Base-by-base conservation (phyloP, 2,329 filamentous ascomycete genomes). In the Raffaelea albimanens region DNA sequence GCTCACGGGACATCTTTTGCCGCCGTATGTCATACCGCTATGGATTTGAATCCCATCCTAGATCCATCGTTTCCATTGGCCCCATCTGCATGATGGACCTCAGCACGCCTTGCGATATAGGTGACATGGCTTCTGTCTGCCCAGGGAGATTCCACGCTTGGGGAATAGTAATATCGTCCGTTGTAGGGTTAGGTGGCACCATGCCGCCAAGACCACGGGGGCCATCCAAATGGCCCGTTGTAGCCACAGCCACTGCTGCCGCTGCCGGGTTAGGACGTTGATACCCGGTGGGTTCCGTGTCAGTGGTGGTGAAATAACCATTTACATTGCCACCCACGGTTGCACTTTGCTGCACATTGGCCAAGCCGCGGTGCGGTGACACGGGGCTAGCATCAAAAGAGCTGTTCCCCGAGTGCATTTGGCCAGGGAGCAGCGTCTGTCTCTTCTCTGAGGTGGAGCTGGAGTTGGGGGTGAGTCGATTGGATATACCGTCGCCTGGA, bases 61-160 rank as follows among this genome's bases (percentile, higher is more conserved):
- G 61, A 53, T 78, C 76, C 73, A 82, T 78, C 11, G 72, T 71
- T 53, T 82, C 77, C 70, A 82, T 77, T 0, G 75, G 68, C 8
- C 72, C 73, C 65, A 80, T 72, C 47, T 71, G 73, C 71, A 80
- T 76, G 48, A 81, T 62, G 9, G 75, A 71, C 49, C 74, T 66
- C 42, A 82, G 61, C 40, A 82, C 70, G 0, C 76, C 76, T 43
- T 81, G 76, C 0, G 75, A 71, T 14, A 78, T 71, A 5, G 74
- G 74, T 19, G 73, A 73, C 64, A 79, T 73, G 9, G 67, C 71
- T 18, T n/a, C n/a, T 29, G 67, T 50, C 45, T 71, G 67, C 19
- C 63, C 63, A 38, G 62, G 55, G 29, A 71, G 56, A 41, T 29
- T 62, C 75, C 76, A 77, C 3, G 65, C 67, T 36, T 59, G 61